Evolutionary conservation across 805 yeast genomes (phyloP).

Genomic region (Candida manassasensis): DNA sequence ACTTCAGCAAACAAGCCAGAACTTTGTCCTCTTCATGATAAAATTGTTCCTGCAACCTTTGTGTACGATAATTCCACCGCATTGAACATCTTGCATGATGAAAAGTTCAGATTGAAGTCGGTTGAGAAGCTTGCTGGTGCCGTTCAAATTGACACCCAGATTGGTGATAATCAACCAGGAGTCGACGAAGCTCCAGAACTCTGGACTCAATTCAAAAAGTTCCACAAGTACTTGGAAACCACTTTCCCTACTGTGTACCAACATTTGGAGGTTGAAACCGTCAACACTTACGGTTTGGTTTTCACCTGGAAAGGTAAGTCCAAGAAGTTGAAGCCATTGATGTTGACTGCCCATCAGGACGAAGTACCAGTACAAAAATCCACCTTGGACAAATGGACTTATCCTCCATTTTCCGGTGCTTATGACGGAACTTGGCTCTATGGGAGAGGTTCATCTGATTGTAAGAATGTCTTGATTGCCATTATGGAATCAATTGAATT

Average conservation of each 20-base stretch:
- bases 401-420: slow-evolving; percentile 56
- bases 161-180: slow-evolving; percentile 48
- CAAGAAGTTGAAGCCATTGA: slow-evolving; percentile 55
- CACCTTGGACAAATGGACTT: slow-evolving; percentile 55
- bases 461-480: slow-evolving; percentile 65
- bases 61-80: slow-evolving; percentile 28
- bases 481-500: slow-evolving; percentile 64
- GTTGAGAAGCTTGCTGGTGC: slow-evolving; percentile 51
- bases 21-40: slow-evolving; percentile 23
- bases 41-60: slow-evolving; percentile 24
- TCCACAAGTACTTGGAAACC: slow-evolving; percentile 49
- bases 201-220: slow-evolving; percentile 38
- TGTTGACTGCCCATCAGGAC: slow-evolving; percentile 74
- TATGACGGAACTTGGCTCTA: slow-evolving; percentile 63
- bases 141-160: slow-evolving; percentile 59
- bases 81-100: slow-evolving; percentile 21
- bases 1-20: slow-evolving; percentile 11
- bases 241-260: slow-evolving; percentile 52
- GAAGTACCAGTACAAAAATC: slow-evolving; percentile 70
- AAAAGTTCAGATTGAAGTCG: slow-evolving; percentile 26
- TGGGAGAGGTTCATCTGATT: slow-evolving; percentile 79
- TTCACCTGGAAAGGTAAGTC: slow-evolving; percentile 55
- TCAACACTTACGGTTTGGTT: slow-evolving; percentile 62
- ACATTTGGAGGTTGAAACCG: slow-evolving; percentile 45
- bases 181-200: slow-evolving; percentile 49